Base-by-base conservation (phyloP, 2,329 filamentous ascomycete genomes). In the Penicillium sp. region DNA sequence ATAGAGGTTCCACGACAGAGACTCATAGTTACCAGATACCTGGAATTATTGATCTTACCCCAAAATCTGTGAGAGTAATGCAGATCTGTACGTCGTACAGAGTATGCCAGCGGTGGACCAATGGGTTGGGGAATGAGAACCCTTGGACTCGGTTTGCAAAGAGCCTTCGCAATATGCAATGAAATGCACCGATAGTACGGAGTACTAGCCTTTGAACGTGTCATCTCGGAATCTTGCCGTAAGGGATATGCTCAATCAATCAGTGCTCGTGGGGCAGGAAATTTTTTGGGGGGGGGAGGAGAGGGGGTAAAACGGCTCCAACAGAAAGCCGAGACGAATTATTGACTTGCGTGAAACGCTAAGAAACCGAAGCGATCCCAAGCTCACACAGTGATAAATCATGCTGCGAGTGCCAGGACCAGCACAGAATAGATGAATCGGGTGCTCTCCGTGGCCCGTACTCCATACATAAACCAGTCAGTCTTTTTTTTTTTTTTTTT, bases 241-340 rank as follows among this genome's bases (percentile, higher is more conserved):
- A 53, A 53, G 46, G 51, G 45, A 18, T 18, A 18, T 18, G 18
- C 18, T 18, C 18, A 44, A 39, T 27, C 45, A 36, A 48, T 21
- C 49, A 7, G 39, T 32, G 27, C 40, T 45, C 51, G 46, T 53
- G 51, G 45, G 41, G 24, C 45, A 14, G 39, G 22, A 11, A 27
- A 42, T 14, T 27, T 27, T 18, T 18, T n/a, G n/a, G n/a, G n/a
- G 24, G 24, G 7, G 8, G 24, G 24, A 4, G 24, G 24, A 8
- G 24, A 3, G 24, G 42, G 38, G 22, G 18, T 10, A 18, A 16
- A 29, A 18, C 29, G 42, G 27, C 31, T 9, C 16, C 2, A 36
- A 48, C 34, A 14, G 8, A 22, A 31, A 34, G 40, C 45, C 18
- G 24, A 54, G 34, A 45, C 40, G 42, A 16, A 24, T 18, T 39